Evolutionary conservation across 2,329 filamentous ascomycete genomes (phyloP).

Genomic region (Aureobasidium sp.): DNA sequence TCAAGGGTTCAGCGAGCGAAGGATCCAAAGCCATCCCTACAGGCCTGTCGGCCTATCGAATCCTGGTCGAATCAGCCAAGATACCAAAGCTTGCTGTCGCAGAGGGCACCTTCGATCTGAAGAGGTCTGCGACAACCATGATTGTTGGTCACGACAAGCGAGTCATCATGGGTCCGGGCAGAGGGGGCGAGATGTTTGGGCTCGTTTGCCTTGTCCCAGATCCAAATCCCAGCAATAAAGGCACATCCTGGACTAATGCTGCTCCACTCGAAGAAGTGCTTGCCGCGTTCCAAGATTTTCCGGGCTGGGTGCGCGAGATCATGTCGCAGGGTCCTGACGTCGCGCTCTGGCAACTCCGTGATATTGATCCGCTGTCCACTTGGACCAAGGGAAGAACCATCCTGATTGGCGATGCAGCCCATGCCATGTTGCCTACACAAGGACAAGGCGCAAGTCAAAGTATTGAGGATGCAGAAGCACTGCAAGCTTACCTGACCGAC

Average conservation of each 20-base stretch:
- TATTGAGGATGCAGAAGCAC: conserved; percentile 38
- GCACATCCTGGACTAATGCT: conserved; percentile 36
- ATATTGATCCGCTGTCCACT: conserved; percentile 36
- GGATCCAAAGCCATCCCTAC: conserved; percentile 26
- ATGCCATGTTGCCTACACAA: conserved; percentile 37
- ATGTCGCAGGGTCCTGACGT: conserved; percentile 31
- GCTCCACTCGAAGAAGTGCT: conserved; percentile 34
- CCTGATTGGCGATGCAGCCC: conserved; percentile 33
- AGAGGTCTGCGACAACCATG: conserved; percentile 40
- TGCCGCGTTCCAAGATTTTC: conserved; percentile 37
- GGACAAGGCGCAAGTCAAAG: conserved; percentile 39
- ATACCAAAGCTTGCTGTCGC: conserved; percentile 19
- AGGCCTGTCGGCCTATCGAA: conserved; percentile 35
- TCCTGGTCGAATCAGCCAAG: conserved; percentile 27
- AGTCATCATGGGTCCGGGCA: conserved; percentile 41
- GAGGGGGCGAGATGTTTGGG: conserved; percentile 37
- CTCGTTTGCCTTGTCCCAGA: conserved; percentile 42
- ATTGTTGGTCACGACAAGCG: conserved; percentile 36
- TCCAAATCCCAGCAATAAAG: conserved; percentile 34
- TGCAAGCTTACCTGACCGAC: conserved; percentile 25
- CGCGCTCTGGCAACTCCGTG: conserved; percentile 41
- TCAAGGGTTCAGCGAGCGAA: conserved; percentile 18
- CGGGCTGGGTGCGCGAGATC: conserved; percentile 33
- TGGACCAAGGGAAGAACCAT: conserved; percentile 28
- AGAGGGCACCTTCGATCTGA: conserved; percentile 29